A percentile compares a stretch with the other conserved stretches of the same genome.
Evolutionary conservation across 345 rosid genomes (phyloP).

Genomic region (Bruguiera gymnorhiza): DNA sequence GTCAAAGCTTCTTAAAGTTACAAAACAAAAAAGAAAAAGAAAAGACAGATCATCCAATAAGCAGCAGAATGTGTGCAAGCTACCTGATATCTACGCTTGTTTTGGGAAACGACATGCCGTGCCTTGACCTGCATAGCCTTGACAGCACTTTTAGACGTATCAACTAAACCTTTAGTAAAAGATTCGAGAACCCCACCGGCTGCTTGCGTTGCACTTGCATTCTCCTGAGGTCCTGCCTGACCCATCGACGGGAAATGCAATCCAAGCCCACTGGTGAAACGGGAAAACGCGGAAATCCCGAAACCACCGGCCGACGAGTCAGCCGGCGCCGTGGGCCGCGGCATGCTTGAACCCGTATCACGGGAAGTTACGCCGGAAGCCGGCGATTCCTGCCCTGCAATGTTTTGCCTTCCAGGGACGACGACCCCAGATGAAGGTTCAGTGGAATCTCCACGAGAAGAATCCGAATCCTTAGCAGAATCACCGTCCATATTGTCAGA

Average conservation of each 20-base stretch:
- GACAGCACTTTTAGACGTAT: constrained; percentile 28
- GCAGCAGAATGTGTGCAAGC: neutral
- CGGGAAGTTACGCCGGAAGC: constrained; percentile 7
- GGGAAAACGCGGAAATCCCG: constrained; percentile 14
- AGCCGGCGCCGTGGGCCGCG: constrained; percentile 16
- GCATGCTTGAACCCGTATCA: constrained; percentile 12
- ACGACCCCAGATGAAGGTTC: neutral
- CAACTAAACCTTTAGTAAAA: constrained; percentile 27
- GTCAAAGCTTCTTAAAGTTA: neutral
- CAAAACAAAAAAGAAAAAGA: too few relatives aligned
- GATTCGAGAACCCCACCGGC: constrained; percentile 24
- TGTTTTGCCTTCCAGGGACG: neutral
- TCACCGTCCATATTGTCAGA: too few relatives aligned
- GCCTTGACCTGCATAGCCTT: constrained; percentile 35
- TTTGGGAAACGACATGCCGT: constrained; percentile 31
- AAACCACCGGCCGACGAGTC: constrained; percentile 1
- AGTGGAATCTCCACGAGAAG: too few relatives aligned
- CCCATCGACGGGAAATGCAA: constrained; percentile 5
- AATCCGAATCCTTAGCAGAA: neutral
- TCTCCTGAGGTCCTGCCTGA: constrained; percentile 11
- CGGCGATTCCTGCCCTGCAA: neutral
- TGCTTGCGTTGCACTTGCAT: constrained; percentile 1
- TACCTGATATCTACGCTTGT: constrained; percentile 34
- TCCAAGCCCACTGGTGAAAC: constrained; percentile 20
- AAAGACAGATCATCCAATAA: neutral